These are phyloP conservation scores for Saprolegnia parasitica DNA, from an alignment of 352 stramenopile species.

Conservation along the genomic window DNA sequence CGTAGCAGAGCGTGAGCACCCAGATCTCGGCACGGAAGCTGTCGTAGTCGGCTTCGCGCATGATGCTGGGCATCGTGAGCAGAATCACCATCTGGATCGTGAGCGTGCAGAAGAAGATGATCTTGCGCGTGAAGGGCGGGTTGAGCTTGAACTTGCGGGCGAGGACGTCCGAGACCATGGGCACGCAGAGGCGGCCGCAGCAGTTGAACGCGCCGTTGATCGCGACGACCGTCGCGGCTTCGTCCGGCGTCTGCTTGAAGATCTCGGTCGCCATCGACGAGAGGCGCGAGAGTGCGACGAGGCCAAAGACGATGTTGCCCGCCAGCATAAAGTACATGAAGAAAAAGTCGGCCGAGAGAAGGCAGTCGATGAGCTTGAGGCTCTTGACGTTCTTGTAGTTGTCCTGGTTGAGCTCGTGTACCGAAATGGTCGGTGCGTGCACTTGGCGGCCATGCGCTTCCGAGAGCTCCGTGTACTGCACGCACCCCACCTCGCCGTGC, in stretches of 20 bases:
- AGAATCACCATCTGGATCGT: conserved; percentile 56
- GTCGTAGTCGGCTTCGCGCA: conserved; percentile 50
- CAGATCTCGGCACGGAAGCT: conserved; percentile 56
- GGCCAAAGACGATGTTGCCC: conserved; percentile 49
- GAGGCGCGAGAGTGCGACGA: conserved; percentile 56
- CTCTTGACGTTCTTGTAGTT: no score
- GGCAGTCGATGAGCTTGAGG: conserved; percentile 29
- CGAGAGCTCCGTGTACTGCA: no score
- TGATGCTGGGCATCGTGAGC: conserved; percentile 51
- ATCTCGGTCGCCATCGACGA: conserved; percentile 47
- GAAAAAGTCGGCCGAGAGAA: conserved; percentile 40
- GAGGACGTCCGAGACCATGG: conserved; percentile 41
- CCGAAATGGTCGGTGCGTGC: conserved; percentile 34
- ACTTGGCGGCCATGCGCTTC: conserved; percentile 32
- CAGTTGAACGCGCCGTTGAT: conserved; percentile 57
- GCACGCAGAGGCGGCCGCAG: conserved; percentile 42
- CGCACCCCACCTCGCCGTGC: no score
- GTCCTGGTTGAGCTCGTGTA: conserved; percentile 42
- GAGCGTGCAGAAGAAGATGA: conserved; percentile 59
- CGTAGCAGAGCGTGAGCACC: conserved; percentile 58
- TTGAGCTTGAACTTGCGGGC: conserved; percentile 42
- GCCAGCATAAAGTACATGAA: conserved; percentile 65
- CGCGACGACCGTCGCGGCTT: conserved; percentile 41
- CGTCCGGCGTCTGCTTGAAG: conserved; percentile 38
- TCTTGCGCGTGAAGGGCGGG: conserved; percentile 40